A percentile compares a stretch with the other conserved stretches of the same genome.
These are phyloP conservation scores for Aegle marmelos DNA, from an alignment of 345 rosid species.

Conservation along the genomic window DNA sequence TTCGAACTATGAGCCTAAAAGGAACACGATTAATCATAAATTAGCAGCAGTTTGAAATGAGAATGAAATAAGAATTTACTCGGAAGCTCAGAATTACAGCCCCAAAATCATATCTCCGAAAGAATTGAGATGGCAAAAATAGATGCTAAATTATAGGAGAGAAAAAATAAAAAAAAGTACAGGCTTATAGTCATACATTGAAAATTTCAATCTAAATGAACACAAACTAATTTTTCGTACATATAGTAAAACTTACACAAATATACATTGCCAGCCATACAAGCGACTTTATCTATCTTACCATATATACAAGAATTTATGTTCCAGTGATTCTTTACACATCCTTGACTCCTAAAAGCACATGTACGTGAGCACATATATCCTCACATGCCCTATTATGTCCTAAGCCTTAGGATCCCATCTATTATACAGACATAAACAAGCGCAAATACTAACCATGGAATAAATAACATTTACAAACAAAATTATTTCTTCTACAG, in stretches of 20 bases:
- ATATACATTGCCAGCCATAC: not conserved
- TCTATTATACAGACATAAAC: not conserved
- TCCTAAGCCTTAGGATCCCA: not conserved
- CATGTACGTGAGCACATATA: not conserved
- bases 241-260: not conserved
- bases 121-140: not conserved
- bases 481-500: not conserved
- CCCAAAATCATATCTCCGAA: not conserved
- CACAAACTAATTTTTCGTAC: not conserved
- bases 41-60: not conserved
- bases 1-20: constrained; percentile 59
- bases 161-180: not conserved
- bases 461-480: not conserved
- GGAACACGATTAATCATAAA: not conserved
- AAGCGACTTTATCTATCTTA: not conserved
- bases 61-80: not conserved
- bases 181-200: not conserved
- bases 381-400: not conserved
- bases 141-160: not conserved
- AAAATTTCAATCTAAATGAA: not conserved
- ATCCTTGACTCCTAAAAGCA: not conserved
- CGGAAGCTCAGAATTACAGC: not conserved
- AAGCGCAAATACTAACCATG: not conserved
- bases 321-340: not conserved
- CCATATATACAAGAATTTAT: not conserved